phyloP scores from a whole-genome alignment of 2,329 filamentous ascomycete genomes.

The Ceratocystis albifundus region DNA sequence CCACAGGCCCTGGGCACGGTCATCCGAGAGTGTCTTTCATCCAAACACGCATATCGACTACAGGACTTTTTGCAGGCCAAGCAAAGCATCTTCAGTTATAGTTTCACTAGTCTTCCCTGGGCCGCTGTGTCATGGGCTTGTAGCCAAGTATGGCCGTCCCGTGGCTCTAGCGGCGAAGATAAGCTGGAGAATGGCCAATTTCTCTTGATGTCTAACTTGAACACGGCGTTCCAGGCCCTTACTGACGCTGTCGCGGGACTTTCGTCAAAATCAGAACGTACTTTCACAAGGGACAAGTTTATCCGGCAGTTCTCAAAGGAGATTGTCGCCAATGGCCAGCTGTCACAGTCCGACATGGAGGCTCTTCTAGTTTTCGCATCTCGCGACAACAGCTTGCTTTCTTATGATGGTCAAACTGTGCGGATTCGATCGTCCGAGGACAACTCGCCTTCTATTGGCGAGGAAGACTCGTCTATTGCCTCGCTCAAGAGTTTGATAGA shows the following conservation, averaged over 20 bases:
- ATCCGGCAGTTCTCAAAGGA: conserved; percentile 43
- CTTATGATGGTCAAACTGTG: conserved; percentile 56
- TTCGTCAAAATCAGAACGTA: conserved; percentile 49
- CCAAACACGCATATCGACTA: conserved; percentile 58
- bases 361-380: conserved; percentile 59
- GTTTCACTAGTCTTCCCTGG: conserved; percentile 58
- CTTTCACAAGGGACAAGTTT: conserved; percentile 58
- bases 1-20: conserved; percentile 72
- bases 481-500: conserved; percentile 68
- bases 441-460: conserved; percentile 44
- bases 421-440: conserved; percentile 49
- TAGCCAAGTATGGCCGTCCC: conserved; percentile 53
- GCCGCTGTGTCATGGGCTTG: conserved; percentile 64
- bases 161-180: conserved; percentile 39
- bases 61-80: conserved; percentile 53
- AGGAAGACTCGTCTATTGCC: conserved; percentile 72
- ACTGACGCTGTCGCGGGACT: conserved; percentile 34
- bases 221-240: conserved; percentile 47
- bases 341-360: conserved; percentile 56
- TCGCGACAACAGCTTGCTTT: conserved; percentile 50
- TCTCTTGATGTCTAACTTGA: conserved; percentile 53
- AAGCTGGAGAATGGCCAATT: conserved; percentile 50
- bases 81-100: conserved; percentile 59
- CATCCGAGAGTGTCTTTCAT: conserved; percentile 59
- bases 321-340: conserved; percentile 37